Evolutionary conservation across 768 basidiomycete genomes (phyloP).

Genomic region (Auricularia cornea): DNA sequence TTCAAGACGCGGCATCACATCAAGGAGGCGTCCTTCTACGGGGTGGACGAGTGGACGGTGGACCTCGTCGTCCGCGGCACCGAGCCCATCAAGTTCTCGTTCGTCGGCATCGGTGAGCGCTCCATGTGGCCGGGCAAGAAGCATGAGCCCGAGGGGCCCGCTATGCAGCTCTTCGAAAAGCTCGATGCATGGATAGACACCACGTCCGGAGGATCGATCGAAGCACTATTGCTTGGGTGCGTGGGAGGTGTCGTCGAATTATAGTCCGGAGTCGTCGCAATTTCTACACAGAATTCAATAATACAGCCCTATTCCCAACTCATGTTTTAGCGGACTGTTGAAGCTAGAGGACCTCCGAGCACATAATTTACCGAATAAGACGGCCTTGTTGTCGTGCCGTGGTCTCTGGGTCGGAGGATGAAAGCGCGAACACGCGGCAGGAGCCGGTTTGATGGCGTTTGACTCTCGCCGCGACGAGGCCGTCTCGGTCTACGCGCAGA

Average conservation of each 20-base stretch:
- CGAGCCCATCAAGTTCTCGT: conserved; percentile 50
- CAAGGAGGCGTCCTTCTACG: conserved; percentile 86
- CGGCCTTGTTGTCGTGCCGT: too few relatives aligned
- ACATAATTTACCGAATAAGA: too few relatives aligned
- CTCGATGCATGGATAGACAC: conserved; percentile 70
- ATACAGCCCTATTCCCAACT: too few relatives aligned
- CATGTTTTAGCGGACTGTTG: too few relatives aligned
- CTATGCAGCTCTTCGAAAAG: conserved; percentile 66
- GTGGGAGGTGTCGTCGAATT: conserved; percentile 52
- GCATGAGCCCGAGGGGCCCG: conserved; percentile 36
- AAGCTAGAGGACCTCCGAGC: too few relatives aligned
- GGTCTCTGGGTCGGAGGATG: too few relatives aligned
- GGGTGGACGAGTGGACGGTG: conserved; percentile 61
- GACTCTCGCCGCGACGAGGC: too few relatives aligned
- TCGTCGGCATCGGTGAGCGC: conserved; percentile 73
- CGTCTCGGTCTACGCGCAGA: too few relatives aligned
- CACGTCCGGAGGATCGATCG: conserved; percentile 55
- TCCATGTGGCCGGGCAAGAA: conserved; percentile 78
- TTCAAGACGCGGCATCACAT: conserved; percentile 77
- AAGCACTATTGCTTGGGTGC: conserved; percentile 59
- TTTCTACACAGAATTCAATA: too few relatives aligned
- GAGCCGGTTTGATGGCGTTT: too few relatives aligned
- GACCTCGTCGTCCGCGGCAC: conserved; percentile 53
- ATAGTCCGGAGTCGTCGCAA: too few relatives aligned
- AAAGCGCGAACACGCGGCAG: too few relatives aligned